Evolutionary conservation across 208 protist genomes (phyloP).

Genomic region (Leishmania mexicana): DNA sequence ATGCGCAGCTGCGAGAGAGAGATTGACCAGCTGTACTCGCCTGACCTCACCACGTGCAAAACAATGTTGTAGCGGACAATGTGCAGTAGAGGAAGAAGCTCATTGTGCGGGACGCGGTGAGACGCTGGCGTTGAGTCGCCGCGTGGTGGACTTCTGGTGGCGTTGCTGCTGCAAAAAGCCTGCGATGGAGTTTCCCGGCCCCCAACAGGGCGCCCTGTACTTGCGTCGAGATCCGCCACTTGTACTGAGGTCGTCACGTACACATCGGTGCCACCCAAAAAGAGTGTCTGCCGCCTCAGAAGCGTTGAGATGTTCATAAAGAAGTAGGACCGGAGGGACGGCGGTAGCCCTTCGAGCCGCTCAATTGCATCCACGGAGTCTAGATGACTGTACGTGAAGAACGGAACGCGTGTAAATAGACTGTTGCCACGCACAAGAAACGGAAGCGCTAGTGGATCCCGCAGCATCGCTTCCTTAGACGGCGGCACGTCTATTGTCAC

Average conservation of each 20-base stretch:
- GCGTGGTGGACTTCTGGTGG: neutral
- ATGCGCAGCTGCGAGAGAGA: slow-evolving; percentile 53
- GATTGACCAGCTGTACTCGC: slow-evolving; percentile 69
- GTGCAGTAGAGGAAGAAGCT: slow-evolving; percentile 40
- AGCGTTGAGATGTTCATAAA: slow-evolving; percentile 79
- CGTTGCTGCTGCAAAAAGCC: neutral
- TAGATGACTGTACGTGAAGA: slow-evolving; percentile 9
- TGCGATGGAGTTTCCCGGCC: neutral
- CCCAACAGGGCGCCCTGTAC: slow-evolving; percentile 13
- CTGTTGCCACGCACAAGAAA: slow-evolving; percentile 67
- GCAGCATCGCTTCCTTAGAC: slow-evolving; percentile 14
- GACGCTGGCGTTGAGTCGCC: neutral
- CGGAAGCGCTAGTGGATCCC: slow-evolving; percentile 68
- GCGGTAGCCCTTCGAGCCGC: slow-evolving; percentile 14
- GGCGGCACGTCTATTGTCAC: slow-evolving; percentile 35
- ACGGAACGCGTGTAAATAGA: slow-evolving; percentile 55
- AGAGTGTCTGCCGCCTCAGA: slow-evolving; percentile 56
- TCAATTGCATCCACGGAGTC: neutral
- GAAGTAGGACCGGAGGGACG: slow-evolving; percentile 40
- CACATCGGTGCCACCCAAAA: slow-evolving; percentile 50
- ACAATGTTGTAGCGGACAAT: slow-evolving; percentile 65
- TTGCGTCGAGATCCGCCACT: slow-evolving; percentile 55
- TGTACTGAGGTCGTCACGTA: slow-evolving; percentile 63
- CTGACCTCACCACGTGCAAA: slow-evolving; percentile 52
- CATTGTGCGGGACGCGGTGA: slow-evolving; percentile 7